Conservation (phyloP, 441 rosid genomes). For the Croton laevigatus region DNA sequence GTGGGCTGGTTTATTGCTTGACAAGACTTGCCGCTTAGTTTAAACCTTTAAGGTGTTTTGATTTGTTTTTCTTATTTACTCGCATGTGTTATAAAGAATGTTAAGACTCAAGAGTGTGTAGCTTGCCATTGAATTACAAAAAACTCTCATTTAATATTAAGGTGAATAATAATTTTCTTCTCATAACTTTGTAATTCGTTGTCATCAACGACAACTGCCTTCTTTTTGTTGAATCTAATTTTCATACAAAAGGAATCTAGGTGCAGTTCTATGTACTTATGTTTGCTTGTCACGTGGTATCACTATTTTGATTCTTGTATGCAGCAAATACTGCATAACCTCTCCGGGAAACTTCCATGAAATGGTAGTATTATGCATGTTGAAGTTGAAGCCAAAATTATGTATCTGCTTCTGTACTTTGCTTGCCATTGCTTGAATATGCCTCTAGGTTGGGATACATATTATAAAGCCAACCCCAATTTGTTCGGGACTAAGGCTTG, state of each 20-base stretch:
- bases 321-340: not conserved
- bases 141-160: not conserved
- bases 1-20: not conserved
- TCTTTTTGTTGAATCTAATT: not conserved
- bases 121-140: not conserved
- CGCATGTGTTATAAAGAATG: not conserved
- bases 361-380: not conserved
- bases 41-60: not conserved
- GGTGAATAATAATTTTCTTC: not conserved
- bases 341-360: not conserved
- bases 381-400: not conserved
- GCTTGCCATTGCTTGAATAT: not conserved
- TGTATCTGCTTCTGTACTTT: slow-evolving; percentile 1
- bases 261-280: not conserved
- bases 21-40: slow-evolving; percentile 1
- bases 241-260: not conserved
- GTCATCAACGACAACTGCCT: not conserved
- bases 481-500: too few species aligned
- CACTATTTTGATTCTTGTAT: not conserved
- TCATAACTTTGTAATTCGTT: not conserved
- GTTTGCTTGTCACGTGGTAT: not conserved
- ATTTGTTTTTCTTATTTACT: not conserved
- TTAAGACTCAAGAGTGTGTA: not conserved
- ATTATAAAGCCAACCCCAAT: too few species aligned
- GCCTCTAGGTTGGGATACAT: not conserved